Percentiles rank a stretch among this genome's conserved stretches.
phyloP scores from a whole-genome alignment of 495 filamentous ascomycete species.

The Emericellopsis terricola region DNA sequence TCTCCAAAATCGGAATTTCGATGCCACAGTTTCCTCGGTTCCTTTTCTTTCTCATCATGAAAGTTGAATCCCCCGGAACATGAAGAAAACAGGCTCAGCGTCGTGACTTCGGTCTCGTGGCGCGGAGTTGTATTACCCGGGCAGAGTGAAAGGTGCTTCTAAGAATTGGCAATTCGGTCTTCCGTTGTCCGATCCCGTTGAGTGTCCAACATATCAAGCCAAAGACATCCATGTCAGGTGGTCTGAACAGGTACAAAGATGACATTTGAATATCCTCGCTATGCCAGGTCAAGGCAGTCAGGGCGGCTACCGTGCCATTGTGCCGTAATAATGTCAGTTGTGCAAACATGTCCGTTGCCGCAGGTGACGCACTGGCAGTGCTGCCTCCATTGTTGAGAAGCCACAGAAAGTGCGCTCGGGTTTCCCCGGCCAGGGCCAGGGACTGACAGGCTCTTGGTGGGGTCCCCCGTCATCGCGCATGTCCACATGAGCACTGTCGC shows the following conservation, averaged over 20 bases:
- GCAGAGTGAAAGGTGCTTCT: conserved; percentile 27
- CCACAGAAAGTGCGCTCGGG: no score
- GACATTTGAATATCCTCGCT: no score
- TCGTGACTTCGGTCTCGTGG: conserved; percentile 8
- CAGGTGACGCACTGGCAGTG: no score
- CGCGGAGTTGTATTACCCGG: conserved; percentile 28
- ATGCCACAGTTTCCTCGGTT: conserved; percentile 8
- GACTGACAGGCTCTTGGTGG: no score
- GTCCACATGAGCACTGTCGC: no score
- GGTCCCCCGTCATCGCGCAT: no score
- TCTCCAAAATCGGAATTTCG: no score
- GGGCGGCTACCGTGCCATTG: not conserved
- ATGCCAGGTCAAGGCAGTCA: not conserved
- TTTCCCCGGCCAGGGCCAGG: no score
- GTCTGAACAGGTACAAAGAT: no score
- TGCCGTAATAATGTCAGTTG: no score
- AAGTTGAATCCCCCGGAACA: conserved; percentile 26
- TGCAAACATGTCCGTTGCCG: no score
- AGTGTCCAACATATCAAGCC: conserved; percentile 24
- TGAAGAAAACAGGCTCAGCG: conserved; percentile 25
- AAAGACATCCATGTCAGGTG: not conserved
- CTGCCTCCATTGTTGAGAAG: no score
- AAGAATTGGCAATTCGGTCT: conserved; percentile 31
- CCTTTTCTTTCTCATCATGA: conserved; percentile 17
- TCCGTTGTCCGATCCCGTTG: conserved; percentile 31